Conservation (phyloP, 1,139 yeast species). For the Blastobotrys proliferans region DNA sequence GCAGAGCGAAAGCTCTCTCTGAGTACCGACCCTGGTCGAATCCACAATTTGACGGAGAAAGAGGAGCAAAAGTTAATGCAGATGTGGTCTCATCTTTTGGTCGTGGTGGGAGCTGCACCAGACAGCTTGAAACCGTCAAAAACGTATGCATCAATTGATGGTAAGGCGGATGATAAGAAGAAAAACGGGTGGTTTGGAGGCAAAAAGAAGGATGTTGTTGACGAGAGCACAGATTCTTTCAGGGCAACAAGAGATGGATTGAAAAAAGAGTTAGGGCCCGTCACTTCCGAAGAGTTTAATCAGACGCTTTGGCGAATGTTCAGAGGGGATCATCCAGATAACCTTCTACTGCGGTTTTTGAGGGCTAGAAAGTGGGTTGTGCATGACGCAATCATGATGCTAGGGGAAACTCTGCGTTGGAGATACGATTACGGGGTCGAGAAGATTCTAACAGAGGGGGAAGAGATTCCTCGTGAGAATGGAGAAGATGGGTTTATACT, state of each 20-base stretch:
- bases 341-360: conserved; percentile 57
- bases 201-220: conserved; percentile 22
- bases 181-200: conserved; percentile 26
- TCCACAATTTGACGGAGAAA: conserved; percentile 53
- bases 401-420: conserved; percentile 67
- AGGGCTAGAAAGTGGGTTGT: conserved; percentile 74
- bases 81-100: conserved; percentile 65
- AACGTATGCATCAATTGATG: conserved; percentile 8
- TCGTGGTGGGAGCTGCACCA: conserved; percentile 57
- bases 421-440: conserved; percentile 56
- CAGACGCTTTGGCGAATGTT: conserved; percentile 52
- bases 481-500: conserved; percentile 45
- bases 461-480: conserved; percentile 40
- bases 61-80: conserved; percentile 70
- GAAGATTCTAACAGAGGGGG: conserved; percentile 57
- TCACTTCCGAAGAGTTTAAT: conserved; percentile 43
- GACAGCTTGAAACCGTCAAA: conserved; percentile 18
- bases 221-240: conserved; percentile 19
- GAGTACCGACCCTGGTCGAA: conserved; percentile 45
- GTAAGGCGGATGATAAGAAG: conserved; percentile 24
- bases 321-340: conserved; percentile 70
- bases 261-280: conserved; percentile 23
- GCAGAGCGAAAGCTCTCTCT: conserved; percentile 4
- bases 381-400: conserved; percentile 60
- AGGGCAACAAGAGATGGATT: conserved; percentile 22